Base-by-base conservation (phyloP, 176 grass and related monocot species). In the Oryza meridionalis region DNA sequence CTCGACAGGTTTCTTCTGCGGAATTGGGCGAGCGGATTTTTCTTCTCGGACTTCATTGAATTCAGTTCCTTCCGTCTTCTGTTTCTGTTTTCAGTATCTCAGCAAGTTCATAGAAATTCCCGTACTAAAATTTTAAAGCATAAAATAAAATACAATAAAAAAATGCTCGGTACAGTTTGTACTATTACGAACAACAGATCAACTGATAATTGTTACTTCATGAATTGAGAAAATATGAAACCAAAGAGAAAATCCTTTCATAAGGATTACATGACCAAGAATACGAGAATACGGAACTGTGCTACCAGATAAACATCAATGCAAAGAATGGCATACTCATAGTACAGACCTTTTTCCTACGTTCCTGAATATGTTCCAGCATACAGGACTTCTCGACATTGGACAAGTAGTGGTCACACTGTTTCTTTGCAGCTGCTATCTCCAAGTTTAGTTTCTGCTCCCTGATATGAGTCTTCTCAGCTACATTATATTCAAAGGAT, bases 371-470 rank as follows among this genome's bases (percentile, higher is more conserved):
- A 74, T 75, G 71, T 84, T 90, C 90, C 82, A 88, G 33, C 26
- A 81, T 62, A 49, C 29, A 69, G 53, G 91, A 93, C 46, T 95
- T 87, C 72, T 95, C 89, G 53, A 87, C 77, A 72, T 98, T 98
- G 43, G 91, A 92, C 67, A 98, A 72, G 70, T 98, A 98, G 51
- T 94, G 91, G 19, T 98, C 96, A 8, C 96, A 82, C 42, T 95
- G 93, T 90, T 90, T 95, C 89, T 98, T 98, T 65, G 89, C 93
- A 67, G 93, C 88, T 80, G 96, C 89, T 90, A 98, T 90, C 83
- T 95, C 96, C 89, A 98, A 72, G 17, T 80, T 90, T 79, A 98
- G 43, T 87, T 98, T 98, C 73, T 98, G 87, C 80, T 98, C 90
- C 63, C 89, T 83, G 67, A 91, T 83, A 43, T 87, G 87, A 77